Evolutionary conservation across 495 filamentous ascomycete genomes (phyloP).

Genomic region (Penicillium parvum): DNA sequence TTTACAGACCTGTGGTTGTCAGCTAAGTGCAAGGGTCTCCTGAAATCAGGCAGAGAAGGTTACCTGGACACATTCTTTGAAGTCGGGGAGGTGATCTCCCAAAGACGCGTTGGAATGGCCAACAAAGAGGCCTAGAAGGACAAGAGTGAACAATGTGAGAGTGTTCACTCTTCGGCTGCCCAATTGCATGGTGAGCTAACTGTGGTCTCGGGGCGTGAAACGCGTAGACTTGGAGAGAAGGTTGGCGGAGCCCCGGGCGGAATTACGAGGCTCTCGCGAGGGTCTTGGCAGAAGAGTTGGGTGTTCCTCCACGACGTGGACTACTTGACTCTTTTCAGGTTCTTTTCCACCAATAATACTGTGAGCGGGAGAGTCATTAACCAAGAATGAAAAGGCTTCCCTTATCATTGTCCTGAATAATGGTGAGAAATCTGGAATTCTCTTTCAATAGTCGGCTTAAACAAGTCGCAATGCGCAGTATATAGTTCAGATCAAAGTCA

Average conservation of each 20-base stretch:
- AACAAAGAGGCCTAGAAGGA: conserved; percentile 42
- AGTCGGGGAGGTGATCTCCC: conserved; percentile 86
- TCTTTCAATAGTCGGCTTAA: too few relatives aligned
- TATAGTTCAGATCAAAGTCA: too few relatives aligned
- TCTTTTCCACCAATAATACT: too few relatives aligned
- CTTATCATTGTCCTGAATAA: too few relatives aligned
- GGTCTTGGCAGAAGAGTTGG: conserved; percentile 33
- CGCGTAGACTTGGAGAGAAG: conserved; percentile 21
- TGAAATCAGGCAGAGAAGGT: background rate
- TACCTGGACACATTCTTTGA: conserved; percentile 84
- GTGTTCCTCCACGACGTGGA: too few relatives aligned
- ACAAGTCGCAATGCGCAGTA: too few relatives aligned
- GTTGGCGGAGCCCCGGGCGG: conserved; percentile 20
- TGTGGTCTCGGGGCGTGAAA: conserved; percentile 8
- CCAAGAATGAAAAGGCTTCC: too few relatives aligned
- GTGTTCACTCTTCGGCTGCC: conserved; percentile 19
- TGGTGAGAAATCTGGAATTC: too few relatives aligned
- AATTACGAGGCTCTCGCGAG: conserved; percentile 10
- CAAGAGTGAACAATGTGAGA: conserved; percentile 26
- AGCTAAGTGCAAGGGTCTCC: conserved; percentile 5
- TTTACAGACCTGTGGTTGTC: conserved; percentile 64
- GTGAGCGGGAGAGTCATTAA: too few relatives aligned
- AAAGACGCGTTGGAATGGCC: conserved; percentile 60
- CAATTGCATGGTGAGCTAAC: conserved; percentile 30
- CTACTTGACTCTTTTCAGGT: too few relatives aligned